Evolutionary conservation across 2,329 filamentous ascomycete genomes (phyloP).

Genomic region (Fusarium vanettenii): DNA sequence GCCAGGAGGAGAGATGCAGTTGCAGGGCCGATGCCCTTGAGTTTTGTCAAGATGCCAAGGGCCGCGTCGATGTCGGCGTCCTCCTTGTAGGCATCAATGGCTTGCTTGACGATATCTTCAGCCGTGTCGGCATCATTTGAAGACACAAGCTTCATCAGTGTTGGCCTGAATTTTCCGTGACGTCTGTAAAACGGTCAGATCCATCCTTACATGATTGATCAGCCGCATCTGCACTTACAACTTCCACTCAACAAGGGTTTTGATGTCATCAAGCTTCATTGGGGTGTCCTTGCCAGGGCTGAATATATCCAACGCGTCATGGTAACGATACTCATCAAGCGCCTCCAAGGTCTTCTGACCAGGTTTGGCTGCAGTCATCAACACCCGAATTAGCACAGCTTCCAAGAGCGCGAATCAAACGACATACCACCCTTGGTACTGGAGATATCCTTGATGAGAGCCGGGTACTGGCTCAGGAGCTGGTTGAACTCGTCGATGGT

Average conservation of each 20-base stretch:
- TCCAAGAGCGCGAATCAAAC: neutral
- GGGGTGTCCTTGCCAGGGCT: conserved; percentile 45
- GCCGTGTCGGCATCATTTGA: conserved; percentile 68
- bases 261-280: conserved; percentile 69
- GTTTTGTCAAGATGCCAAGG: conserved; percentile 64
- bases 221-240: conserved; percentile 62
- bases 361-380: conserved; percentile 53
- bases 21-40: conserved; percentile 83
- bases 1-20: conserved; percentile 81
- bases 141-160: conserved; percentile 68
- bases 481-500: conserved; percentile 49
- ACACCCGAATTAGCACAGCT: conserved; percentile 5
- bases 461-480: conserved; percentile 53
- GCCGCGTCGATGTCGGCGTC: conserved; percentile 56
- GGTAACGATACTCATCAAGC: conserved; percentile 71
- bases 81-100: conserved; percentile 60
- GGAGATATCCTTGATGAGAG: conserved; percentile 57
- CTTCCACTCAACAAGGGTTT: conserved; percentile 76
- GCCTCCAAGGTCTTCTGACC: conserved; percentile 64
- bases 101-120: conserved; percentile 61
- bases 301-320: conserved; percentile 62
- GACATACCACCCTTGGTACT: conserved; percentile 57
- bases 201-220: neutral
- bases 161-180: conserved; percentile 72
- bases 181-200: conserved; percentile 52